phyloP scores from a whole-genome alignment of 306 rosid genomes.

The Vigna unguiculata region DNA sequence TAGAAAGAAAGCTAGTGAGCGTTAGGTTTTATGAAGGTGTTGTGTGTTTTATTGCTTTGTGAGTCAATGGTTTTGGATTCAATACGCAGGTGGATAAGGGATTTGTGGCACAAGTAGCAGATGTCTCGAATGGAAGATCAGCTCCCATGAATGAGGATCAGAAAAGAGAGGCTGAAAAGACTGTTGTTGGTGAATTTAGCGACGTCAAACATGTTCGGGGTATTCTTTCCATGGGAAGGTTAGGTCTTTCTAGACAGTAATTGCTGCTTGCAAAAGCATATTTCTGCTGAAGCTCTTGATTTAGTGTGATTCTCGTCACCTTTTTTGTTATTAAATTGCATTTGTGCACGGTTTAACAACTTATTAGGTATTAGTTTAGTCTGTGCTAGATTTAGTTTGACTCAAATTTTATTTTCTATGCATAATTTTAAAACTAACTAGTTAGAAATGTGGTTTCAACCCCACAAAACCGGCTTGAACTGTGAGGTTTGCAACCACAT shows the following conservation, averaged over 20 bases:
- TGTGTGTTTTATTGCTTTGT: conserved; percentile 26
- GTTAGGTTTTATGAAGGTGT: conserved; percentile 14
- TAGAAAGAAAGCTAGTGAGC: conserved; percentile 20
- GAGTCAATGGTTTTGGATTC: conserved; percentile 44
- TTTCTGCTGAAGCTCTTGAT: conserved; percentile 31
- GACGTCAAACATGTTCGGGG: conserved; percentile 90
- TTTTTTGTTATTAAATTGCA: conserved; percentile 14
- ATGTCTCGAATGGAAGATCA: conserved; percentile 71
- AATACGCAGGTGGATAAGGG: conserved; percentile 84
- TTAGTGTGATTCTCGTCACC: conserved; percentile 7
- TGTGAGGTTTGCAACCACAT: no score
- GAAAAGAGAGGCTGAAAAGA: conserved; percentile 68
- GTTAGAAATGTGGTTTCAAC: conserved; percentile 20
- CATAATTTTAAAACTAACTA: conserved; percentile 1
- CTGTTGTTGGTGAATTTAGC: conserved; percentile 88
- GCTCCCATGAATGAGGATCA: conserved; percentile 93
- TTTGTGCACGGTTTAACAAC: conserved; percentile 4
- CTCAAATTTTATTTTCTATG: conserved; percentile 12
- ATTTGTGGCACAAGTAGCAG: conserved; percentile 97
- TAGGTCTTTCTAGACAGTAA: conserved; percentile 31
- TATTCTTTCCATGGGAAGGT: conserved; percentile 99
- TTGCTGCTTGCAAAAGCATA: not conserved
- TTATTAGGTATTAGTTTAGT: not conserved
- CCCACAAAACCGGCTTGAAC: no score
- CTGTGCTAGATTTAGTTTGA: conserved; percentile 18